phyloP scores from a whole-genome alignment of 2,329 filamentous ascomycete species.

The Drechslerella coelobrocha region DNA sequence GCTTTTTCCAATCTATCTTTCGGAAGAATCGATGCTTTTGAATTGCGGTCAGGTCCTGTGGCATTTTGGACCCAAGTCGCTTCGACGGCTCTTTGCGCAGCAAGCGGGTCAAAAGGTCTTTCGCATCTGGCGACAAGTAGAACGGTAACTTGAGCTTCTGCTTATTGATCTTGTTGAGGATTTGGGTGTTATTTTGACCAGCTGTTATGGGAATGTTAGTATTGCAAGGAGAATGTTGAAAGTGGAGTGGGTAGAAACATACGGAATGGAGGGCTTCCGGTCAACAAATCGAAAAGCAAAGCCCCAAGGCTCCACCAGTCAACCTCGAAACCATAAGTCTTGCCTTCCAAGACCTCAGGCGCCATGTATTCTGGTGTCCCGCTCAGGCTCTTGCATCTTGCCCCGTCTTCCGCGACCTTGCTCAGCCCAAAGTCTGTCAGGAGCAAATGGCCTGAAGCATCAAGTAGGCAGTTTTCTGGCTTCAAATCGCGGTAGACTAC shows the following conservation, averaged over 20 bases:
- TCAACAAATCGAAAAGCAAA: constrained; percentile 89
- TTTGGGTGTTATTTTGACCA: constrained; percentile 89
- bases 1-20: constrained; percentile 90
- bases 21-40: constrained; percentile 96
- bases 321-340: constrained; percentile 86
- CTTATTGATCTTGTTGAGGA: constrained; percentile 93
- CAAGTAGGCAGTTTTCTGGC: constrained; percentile 94
- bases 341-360: constrained; percentile 86
- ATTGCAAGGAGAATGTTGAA: background rate
- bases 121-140: constrained; percentile 87
- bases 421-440: constrained; percentile 96
- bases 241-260: constrained; percentile 3
- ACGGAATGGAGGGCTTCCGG: constrained; percentile 83
- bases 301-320: constrained; percentile 99
- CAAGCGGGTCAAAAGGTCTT: constrained; percentile 88
- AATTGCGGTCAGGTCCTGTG: constrained; percentile 82
- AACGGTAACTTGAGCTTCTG: constrained; percentile 89
- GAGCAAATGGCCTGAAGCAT: constrained; percentile 87
- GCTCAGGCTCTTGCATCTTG: constrained; percentile 83
- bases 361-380: constrained; percentile 99
- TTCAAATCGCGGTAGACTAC: constrained; percentile 97
- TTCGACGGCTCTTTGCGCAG: constrained; percentile 91
- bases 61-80: constrained; percentile 84
- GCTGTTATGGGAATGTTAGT: constrained; percentile 55
- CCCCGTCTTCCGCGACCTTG: constrained; percentile 77